Percentiles rank a stretch among this genome's conserved stretches.
Conservation (phyloP, 1,284 basidiomycete genomes). For the Tylopilus orsonianus region DNA sequence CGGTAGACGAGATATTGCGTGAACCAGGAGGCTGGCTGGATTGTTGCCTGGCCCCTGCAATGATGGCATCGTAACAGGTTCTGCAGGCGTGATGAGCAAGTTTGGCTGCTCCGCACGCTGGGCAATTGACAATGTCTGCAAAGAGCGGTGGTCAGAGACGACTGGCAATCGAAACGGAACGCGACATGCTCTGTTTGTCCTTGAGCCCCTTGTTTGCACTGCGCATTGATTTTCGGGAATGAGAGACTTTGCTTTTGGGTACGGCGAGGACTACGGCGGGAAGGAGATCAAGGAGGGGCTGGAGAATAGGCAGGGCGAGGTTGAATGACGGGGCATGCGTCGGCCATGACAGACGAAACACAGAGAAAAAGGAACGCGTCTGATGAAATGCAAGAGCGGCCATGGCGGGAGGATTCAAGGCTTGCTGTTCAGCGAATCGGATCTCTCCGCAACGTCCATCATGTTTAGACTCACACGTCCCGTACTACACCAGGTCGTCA, state of each 20-base stretch:
- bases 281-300: slow-evolving; percentile 76
- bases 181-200: slow-evolving; percentile 82
- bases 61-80: slow-evolving; percentile 80
- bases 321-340: slow-evolving; percentile 32
- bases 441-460: slow-evolving; percentile 25
- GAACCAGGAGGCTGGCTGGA: slow-evolving; percentile 21
- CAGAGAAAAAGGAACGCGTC: slow-evolving; percentile 34
- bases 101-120: slow-evolving; percentile 88
- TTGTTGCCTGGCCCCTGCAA: slow-evolving; percentile 60
- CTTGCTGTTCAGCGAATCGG: no score
- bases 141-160: slow-evolving; percentile 13
- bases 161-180: neutral
- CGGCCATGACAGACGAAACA: slow-evolving; percentile 41
- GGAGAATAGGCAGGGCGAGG: slow-evolving; percentile 52
- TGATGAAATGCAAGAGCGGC: slow-evolving; percentile 41
- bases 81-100: slow-evolving; percentile 89
- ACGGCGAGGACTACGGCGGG: slow-evolving; percentile 90
- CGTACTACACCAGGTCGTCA: slow-evolving; percentile 61
- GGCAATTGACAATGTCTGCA: slow-evolving; percentile 87
- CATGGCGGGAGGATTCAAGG: slow-evolving; percentile 38
- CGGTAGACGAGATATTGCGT: neutral
- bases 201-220: slow-evolving; percentile 93
- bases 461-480: slow-evolving; percentile 84
- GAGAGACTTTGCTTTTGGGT: slow-evolving; percentile 93
- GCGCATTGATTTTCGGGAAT: slow-evolving; percentile 94